Evolutionary conservation across 805 yeast genomes (phyloP), one percentile per base, ranked within the genome.

Genomic region (Pichia kluyveri): DNA sequence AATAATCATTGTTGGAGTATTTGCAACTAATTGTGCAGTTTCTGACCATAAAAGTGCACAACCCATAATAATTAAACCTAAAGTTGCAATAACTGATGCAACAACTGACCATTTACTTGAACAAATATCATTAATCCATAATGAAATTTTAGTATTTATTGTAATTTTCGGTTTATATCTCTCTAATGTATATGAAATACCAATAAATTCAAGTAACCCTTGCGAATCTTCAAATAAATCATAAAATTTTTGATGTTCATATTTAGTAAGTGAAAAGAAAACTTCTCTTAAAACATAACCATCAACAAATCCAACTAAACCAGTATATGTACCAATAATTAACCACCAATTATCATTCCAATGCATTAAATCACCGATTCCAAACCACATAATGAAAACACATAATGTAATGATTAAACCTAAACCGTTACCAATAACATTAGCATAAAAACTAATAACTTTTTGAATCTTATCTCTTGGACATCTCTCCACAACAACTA

Each of bases 311-410:
- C 75, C 75, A 39, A 70, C 59, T 23, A 71, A 58, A 18, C 76
- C 76, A 0, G 75, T 68, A 50, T 71, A 71, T 2, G 76, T 70
- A 42, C 76, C 76, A 51, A 69, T 70, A 39, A 71, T 69, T 40
- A 71, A 56, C 74, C 74, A 71, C 76, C 75, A 71, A 48, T 69
- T 60, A 42, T 60, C 64, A 53, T 54, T 53, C 66, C 67, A 71
- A 32, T 55, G 28, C 68, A 71, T 60, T n/a, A 58, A 46, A 38
- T 54, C 44, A 40, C 76, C 76, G 34, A 69, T 57, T 23, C 57
- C 56, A 17, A 69, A 17, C 76, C 76, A 71, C 19, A 54, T 64
- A 14, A 54, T 56, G 45, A 71, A 62, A 11, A 63, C 74, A 26
- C 50, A 52, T 17, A 57, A 37, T 15, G 69, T 62, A 40, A 71